Evolutionary conservation across 108 stramenopile genomes (phyloP).

Genomic region (Skeletonema costatum): DNA sequence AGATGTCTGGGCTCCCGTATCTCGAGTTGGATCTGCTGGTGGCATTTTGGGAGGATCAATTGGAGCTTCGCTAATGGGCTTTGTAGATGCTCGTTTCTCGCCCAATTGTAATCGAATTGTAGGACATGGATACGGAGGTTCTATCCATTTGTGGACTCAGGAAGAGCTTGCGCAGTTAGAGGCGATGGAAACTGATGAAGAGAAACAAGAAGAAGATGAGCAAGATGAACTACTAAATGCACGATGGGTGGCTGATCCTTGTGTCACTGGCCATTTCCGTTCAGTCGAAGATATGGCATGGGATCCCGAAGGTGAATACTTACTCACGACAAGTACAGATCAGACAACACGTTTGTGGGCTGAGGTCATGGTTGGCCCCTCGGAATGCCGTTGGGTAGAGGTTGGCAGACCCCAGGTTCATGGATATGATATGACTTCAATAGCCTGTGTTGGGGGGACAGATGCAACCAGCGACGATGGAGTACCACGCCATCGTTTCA

Average conservation of each 20-base stretch:
- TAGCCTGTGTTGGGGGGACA: constrained; percentile 61
- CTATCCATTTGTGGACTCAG: constrained; percentile 72
- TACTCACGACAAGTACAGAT: constrained; percentile 77
- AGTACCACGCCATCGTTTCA: constrained; percentile 68
- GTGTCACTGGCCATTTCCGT: constrained; percentile 87
- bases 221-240: constrained; percentile 50
- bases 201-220: constrained; percentile 3
- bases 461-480: constrained; percentile 7
- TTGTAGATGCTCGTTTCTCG: constrained; percentile 58
- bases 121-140: constrained; percentile 88
- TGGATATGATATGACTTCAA: constrained; percentile 81
- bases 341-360: constrained; percentile 89
- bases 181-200: constrained; percentile 15
- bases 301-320: constrained; percentile 78
- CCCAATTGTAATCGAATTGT: constrained; percentile 56
- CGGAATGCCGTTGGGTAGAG: constrained; percentile 66
- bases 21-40: constrained; percentile 89
- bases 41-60: constrained; percentile 85
- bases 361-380: constrained; percentile 27
- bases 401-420: constrained; percentile 88
- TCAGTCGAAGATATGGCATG: constrained; percentile 77
- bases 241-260: constrained; percentile 73
- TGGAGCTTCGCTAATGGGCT: constrained; percentile 80
- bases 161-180: constrained; percentile 17
- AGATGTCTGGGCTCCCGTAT: constrained; percentile 81